A percentile compares a stretch with the other conserved stretches of the same genome.
Evolutionary conservation across 129 eudicot species (phyloP).

Genomic region (Helichrysum umbraculigerum): DNA sequence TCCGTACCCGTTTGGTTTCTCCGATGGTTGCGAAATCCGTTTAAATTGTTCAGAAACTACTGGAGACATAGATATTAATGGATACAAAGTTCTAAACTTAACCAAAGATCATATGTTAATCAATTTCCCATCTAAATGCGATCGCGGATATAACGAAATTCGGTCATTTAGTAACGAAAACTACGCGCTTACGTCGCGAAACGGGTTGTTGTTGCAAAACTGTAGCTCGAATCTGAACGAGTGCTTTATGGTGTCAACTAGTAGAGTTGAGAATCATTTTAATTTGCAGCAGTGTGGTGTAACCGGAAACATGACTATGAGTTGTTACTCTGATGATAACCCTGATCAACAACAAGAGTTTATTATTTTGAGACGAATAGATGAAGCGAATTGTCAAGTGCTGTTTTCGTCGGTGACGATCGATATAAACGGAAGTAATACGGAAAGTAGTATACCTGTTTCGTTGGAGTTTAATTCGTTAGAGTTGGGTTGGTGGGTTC

Average conservation of each 20-base stretch:
- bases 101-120: constrained; percentile 40
- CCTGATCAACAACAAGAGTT: constrained; percentile 10
- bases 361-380: constrained; percentile 27
- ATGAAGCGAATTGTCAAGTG: constrained; percentile 27
- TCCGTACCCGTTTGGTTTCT: constrained; percentile 75
- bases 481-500: constrained; percentile 81
- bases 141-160: constrained; percentile 35
- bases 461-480: constrained; percentile 56
- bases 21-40: constrained; percentile 46
- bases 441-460: constrained; percentile 25
- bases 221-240: constrained; percentile 40
- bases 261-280: constrained; percentile 36
- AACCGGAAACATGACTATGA: constrained; percentile 20
- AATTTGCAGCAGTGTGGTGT: constrained; percentile 26
- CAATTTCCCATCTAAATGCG: constrained; percentile 49
- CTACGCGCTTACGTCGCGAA: constrained; percentile 49
- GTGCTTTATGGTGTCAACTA: constrained; percentile 43
- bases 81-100: constrained; percentile 44
- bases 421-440: constrained; percentile 22
- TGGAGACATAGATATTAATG: constrained; percentile 26
- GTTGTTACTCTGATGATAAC: constrained; percentile 48
- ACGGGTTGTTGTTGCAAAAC: constrained; percentile 50
- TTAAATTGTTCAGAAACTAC: constrained; percentile 38
- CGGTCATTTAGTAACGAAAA: constrained; percentile 7
- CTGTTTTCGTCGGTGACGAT: constrained; percentile 52